Base-by-base conservation (phyloP, 2,329 filamentous ascomycete genomes). In the Fusarium irregulare region DNA sequence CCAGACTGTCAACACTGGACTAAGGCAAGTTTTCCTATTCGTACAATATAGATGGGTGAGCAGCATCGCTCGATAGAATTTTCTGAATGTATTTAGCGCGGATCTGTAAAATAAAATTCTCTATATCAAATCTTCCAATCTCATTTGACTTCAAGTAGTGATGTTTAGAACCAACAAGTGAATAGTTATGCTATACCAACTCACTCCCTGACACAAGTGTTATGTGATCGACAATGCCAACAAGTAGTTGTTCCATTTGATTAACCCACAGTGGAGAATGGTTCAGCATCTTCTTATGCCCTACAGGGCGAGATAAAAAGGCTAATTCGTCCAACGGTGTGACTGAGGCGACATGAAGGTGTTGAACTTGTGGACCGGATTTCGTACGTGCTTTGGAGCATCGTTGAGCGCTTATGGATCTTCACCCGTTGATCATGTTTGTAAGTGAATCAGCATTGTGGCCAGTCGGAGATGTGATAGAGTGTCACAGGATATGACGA, bases 81-180 rank as follows among this genome's bases (percentile, higher is more conserved):
- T 20, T 56, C 41, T 50, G 49, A 42, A 68, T 68, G 58, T 68
- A 60, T 49, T 64, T 71, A 64, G 67, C 50, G 50, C 21, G 37
- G 45, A 47, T 49, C 14, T 54, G 44, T 68, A 47, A 56, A 64
- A 55, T 47, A 46, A 55, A 27, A 41, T 25, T 32, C 32, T 27
- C 20, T 50, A 20, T 20, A 45, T n/a, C 11, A 20, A 62, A 42
- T 40, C n/a, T 46, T 16, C 11, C 10, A 58, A 20, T 23, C 10
- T 10, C 20, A 18, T 37, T 11, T 41, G 37, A n/a, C 25, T n/a
- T 25, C 10, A n/a, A 41, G 21, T 47, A 23, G 12, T 32, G n/a
- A 28, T 51, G 21, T 8, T 14, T 34, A 18, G 40, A 27, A 51
- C 18, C 30, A 44, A 40, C 11, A 32, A 44, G 37, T 64, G 46